Evolutionary conservation across 2,329 filamentous ascomycete genomes (phyloP), one percentile per base, ranked within the genome.

Genomic region (Venturia nashicola): DNA sequence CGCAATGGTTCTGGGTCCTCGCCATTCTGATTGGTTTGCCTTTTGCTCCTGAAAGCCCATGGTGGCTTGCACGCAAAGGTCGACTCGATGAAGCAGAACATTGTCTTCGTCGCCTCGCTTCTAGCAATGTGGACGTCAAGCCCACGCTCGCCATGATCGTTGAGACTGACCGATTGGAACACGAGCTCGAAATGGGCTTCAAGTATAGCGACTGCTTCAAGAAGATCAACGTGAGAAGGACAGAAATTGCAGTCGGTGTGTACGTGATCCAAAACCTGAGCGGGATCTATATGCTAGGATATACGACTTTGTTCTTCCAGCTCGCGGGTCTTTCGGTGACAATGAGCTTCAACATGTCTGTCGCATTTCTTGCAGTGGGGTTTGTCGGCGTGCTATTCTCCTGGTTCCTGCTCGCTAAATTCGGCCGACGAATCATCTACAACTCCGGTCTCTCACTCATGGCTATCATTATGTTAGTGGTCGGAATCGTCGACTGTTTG

Each of bases 121-220:
- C 81, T 69, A 69, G 87, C 65, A 84, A 94, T 70, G 83, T 88
- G 12, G 88, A 95, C 67, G 90, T 94, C 76, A 94, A 64, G 23
- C 32, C 32, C 14, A 64, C 90, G 0, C 80, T 96, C 61, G 86
- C 89, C 69, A 95, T 96, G 90, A 96, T 96, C 88, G 85, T 91
- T 1, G 90, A 95, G 72, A 96, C 91, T 0, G 92, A 89, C 0
- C 87, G 88, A 0, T 78, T 95, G 14, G 91, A 96, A 73, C 82
- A 89, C 71, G 80, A 85, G 74, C 89, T 91, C 64, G 91, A 89
- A 3, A 77, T 78, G 8, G 90, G 90, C 39, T 84, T 89, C 5
- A 86, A 81, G 62, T 96, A 94, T 74, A 75, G 83, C 69, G 91
- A 96, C 74, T 96, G 90, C 76, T 95, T 96, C 82, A 86, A 82